phyloP scores from a whole-genome alignment of 768 basidiomycete genomes.

The Pisolithus microcarpus region DNA sequence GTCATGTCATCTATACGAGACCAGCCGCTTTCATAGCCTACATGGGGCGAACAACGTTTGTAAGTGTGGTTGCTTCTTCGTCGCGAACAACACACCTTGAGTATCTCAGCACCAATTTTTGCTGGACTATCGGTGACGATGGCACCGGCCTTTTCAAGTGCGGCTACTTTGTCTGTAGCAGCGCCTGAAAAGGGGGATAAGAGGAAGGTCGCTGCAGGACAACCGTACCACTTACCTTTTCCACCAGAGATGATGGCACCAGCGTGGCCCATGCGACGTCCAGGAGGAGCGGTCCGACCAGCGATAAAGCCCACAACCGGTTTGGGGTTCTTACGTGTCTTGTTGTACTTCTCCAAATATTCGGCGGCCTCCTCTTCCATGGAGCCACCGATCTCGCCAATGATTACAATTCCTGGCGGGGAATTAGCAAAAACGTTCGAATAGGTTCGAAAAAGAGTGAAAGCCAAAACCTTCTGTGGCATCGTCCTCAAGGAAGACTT shows the following conservation, averaged over 20 bases:
- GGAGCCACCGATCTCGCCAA: constrained; percentile 97
- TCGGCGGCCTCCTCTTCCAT: constrained; percentile 99
- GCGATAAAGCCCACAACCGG: constrained; percentile 98
- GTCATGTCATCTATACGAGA: constrained; percentile 40
- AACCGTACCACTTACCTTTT: constrained; percentile 53
- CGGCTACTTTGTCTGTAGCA: constrained; percentile 88
- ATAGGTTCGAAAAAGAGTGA: neutral
- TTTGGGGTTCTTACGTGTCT: constrained; percentile 78
- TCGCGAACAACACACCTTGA: constrained; percentile 51
- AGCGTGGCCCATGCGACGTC: constrained; percentile 96
- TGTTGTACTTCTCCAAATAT: constrained; percentile 89
- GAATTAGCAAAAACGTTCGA: constrained; percentile 3
- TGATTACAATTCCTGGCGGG: constrained; percentile 80
- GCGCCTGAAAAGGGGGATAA: constrained; percentile 45
- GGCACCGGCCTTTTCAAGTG: constrained; percentile 85
- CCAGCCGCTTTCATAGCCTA: constrained; percentile 79
- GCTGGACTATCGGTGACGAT: constrained; percentile 94
- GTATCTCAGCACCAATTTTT: constrained; percentile 84
- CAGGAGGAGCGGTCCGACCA: constrained; percentile 95
- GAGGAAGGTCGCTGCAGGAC: neutral
- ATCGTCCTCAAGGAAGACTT: constrained; percentile 91
- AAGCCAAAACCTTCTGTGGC: constrained; percentile 74
- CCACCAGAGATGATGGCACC: constrained; percentile 98
- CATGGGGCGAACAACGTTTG: constrained; percentile 5
- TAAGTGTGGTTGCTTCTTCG: neutral